Conservation (phyloP, 2,329 filamentous ascomycete genomes). For the Alternaria sp. region DNA sequence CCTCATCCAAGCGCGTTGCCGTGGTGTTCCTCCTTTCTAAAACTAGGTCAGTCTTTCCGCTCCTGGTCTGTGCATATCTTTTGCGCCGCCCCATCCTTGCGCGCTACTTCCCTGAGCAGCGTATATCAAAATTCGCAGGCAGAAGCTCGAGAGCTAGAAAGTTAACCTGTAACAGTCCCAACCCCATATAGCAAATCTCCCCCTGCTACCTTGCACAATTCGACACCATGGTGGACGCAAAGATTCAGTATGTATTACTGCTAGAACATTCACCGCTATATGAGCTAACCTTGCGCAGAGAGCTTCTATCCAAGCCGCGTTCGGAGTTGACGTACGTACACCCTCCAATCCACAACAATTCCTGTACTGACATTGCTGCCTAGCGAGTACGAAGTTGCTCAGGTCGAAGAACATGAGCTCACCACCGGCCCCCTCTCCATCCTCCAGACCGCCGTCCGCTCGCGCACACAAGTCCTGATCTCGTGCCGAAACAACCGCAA, state of each 20-base stretch:
- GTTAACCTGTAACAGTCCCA: constrained; percentile 25
- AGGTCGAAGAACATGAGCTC: constrained; percentile 80
- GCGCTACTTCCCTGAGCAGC: constrained; percentile 12
- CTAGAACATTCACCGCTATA: not conserved
- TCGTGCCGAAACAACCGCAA: constrained; percentile 99
- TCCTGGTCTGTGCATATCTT: constrained; percentile 29
- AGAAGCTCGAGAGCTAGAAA: constrained; percentile 24
- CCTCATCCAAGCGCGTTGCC: constrained; percentile 38
- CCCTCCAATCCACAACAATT: not conserved
- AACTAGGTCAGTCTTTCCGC: constrained; percentile 24
- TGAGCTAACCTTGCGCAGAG: constrained; percentile 61
- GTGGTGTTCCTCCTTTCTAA: constrained; percentile 29
- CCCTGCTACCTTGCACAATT: not conserved
- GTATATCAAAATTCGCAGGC: constrained; percentile 25
- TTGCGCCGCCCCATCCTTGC: constrained; percentile 15
- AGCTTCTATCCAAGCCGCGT: constrained; percentile 87
- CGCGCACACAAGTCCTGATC: constrained; percentile 94
- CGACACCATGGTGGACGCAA: constrained; percentile 47
- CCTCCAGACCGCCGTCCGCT: constrained; percentile 93
- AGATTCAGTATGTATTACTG: constrained; percentile 49
- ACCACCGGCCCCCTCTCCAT: constrained; percentile 85
- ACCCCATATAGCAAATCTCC: not conserved
- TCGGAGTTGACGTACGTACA: constrained; percentile 83
- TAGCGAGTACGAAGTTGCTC: constrained; percentile 89
- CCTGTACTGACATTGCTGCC: constrained; percentile 24